phyloP scores from a whole-genome alignment of 805 yeast genomes.

The Saturnispora besseyi region DNA sequence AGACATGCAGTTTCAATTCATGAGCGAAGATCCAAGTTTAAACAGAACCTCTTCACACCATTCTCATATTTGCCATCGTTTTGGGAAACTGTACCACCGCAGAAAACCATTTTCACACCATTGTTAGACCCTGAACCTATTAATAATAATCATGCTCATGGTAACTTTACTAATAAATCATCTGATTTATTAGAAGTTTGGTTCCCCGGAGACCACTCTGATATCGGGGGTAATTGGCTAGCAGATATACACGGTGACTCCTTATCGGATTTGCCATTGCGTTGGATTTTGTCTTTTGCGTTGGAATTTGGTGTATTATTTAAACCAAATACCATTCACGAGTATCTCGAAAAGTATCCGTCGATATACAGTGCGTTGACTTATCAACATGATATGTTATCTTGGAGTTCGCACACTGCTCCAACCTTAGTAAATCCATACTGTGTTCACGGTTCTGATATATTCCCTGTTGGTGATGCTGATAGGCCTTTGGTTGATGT shows the following conservation, averaged over 20 bases:
- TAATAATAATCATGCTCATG: slow-evolving; percentile 18
- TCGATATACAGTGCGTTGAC: slow-evolving; percentile 26
- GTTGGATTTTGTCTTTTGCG: slow-evolving; percentile 56
- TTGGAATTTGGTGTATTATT: slow-evolving; percentile 41
- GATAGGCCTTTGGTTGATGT: slow-evolving; percentile 18
- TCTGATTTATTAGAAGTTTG: slow-evolving; percentile 43
- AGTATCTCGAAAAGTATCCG: slow-evolving; percentile 33
- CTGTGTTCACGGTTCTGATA: slow-evolving; percentile 2
- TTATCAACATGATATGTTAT: too few species aligned
- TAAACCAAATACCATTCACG: slow-evolving; percentile 31
- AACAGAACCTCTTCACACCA: slow-evolving; percentile 45
- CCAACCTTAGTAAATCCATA: slow-evolving; percentile 21
- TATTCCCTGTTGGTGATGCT: slow-evolving; percentile 12
- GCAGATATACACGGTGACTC: slow-evolving; percentile 36
- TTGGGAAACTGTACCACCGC: too few species aligned
- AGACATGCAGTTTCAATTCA: slow-evolving; percentile 63
- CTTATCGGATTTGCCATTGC: slow-evolving; percentile 42
- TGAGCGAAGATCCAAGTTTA: slow-evolving; percentile 56
- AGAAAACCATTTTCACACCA: too few species aligned
- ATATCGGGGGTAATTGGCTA: slow-evolving; percentile 62
- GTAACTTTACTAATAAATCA: slow-evolving; percentile 9
- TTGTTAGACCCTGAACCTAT: neutral
- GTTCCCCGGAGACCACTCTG: slow-evolving; percentile 66
- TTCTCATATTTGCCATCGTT: slow-evolving; percentile 28
- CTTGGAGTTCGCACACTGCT: too few species aligned